phyloP scores from a whole-genome alignment of 2,329 filamentous ascomycete genomes.

The Penicillium sp. region DNA sequence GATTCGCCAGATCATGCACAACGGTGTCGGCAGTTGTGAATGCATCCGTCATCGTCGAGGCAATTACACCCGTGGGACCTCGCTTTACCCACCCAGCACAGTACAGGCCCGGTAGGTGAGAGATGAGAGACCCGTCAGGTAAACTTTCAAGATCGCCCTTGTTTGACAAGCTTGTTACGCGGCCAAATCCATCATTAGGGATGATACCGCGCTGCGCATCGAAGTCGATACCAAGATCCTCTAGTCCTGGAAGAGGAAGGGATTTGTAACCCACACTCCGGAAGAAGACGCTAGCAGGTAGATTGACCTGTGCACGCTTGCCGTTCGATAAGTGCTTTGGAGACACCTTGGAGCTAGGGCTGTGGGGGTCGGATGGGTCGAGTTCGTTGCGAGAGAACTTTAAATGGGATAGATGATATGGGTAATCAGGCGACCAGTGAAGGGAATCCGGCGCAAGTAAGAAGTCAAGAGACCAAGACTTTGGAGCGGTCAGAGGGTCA shows the following conservation, averaged over 20 bases:
- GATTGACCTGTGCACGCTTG: conserved; percentile 44
- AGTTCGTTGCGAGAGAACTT: conserved; percentile 60
- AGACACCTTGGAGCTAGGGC: conserved; percentile 47
- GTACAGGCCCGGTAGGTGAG: conserved; percentile 71
- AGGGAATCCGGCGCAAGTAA: conserved; percentile 76
- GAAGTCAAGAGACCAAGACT: conserved; percentile 82
- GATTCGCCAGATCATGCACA: conserved; percentile 66
- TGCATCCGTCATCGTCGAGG: conserved; percentile 91
- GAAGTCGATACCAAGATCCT: conserved; percentile 72
- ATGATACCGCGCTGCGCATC: conserved; percentile 72
- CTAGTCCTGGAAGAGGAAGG: conserved; percentile 70
- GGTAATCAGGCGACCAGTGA: conserved; percentile 47
- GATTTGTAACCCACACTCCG: conserved; percentile 95
- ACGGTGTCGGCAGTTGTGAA: conserved; percentile 86
- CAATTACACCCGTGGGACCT: conserved; percentile 92
- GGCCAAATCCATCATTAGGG: conserved; percentile 75
- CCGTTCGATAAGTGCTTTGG: conserved; percentile 52
- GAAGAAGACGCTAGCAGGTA: conserved; percentile 74
- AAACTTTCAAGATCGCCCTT: conserved; percentile 23
- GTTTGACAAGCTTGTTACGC: conserved; percentile 54
- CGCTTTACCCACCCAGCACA: conserved; percentile 96
- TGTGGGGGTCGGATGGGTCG: conserved; percentile 52
- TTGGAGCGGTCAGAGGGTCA: conserved; percentile 50
- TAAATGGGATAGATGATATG: conserved; percentile 59
- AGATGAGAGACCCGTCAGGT: conserved; percentile 42